Base-by-base conservation (phyloP, 305 asterid genomes). In the Salvia sclarea region DNA sequence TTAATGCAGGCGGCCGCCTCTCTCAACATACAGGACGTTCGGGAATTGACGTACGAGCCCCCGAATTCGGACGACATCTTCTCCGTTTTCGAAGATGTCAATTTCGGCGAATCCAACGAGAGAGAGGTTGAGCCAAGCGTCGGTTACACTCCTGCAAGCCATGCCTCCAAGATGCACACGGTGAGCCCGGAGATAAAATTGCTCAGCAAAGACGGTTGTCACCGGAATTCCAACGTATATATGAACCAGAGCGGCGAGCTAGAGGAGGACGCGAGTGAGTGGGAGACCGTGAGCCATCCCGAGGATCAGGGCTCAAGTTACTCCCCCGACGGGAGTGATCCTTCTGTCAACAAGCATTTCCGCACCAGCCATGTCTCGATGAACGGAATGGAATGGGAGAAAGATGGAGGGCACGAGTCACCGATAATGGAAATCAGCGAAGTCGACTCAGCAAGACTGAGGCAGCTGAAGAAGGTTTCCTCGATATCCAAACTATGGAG, bases 231-330 rank as follows among this genome's bases (percentile, higher is more conserved):
- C 12, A 69, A 70, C 17, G 76, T 76, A 2, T 81, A 82, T 59
- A 72, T 73, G 40, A 85, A 86, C 69, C 83, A 35, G 40, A 85
- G 87, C 14, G 90, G 85, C 22, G 86, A 82, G 47, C 61, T 78
- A 6, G 98, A 88, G 69, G 97, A 87, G 43, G 99, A 91, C 1
- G 88, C 89, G n/a, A 91, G 97, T 16, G 98, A 89, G 74, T 94
- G 99, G 99, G 99, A 94, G 75, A 94, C 98, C 0, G 99, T 85
- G 75, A 94, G 98, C 82, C 96, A 85, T 72, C 82, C 85, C 2
- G 98, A 89, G 45, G 98, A 88, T 60, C 96, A 81, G 74, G 96
- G 89, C 58, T 94, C 96, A 0, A 86, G 88, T 72, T 89, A 78
- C 64, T 91, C 97, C 6, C 90, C 90, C 0, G 89, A 86, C 7